phyloP scores from a whole-genome alignment of 2,329 filamentous ascomycete species.

The Pseudonectria buxi region DNA sequence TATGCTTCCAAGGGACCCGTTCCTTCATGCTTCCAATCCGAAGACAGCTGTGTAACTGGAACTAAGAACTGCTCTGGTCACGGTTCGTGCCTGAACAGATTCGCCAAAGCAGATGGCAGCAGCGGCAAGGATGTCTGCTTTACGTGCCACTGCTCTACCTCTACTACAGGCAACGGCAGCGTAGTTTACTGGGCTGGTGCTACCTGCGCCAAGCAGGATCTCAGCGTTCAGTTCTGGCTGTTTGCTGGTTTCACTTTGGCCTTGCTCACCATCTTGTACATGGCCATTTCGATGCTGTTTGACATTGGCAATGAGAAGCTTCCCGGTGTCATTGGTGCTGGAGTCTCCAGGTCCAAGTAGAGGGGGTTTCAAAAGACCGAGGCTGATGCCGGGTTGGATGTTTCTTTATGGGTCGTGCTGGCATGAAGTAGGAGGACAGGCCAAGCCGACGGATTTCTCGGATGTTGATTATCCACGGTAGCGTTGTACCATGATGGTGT shows the following conservation, averaged over 20 bases:
- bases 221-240: slow-evolving; percentile 84
- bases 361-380: not conserved
- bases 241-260: slow-evolving; percentile 68
- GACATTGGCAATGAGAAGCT: slow-evolving; percentile 80
- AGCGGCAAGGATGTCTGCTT: slow-evolving; percentile 56
- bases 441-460: slow-evolving; percentile 11
- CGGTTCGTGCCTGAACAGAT: slow-evolving; percentile 68
- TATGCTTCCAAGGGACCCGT: slow-evolving; percentile 39
- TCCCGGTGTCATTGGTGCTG: slow-evolving; percentile 92
- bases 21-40: slow-evolving; percentile 67
- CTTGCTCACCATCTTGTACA: slow-evolving; percentile 60
- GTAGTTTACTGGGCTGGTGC: slow-evolving; percentile 74
- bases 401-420: not conserved
- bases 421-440: slow-evolving; percentile 17
- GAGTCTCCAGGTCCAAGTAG: slow-evolving; percentile 69
- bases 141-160: slow-evolving; percentile 66
- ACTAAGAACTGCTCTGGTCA: slow-evolving; percentile 81
- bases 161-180: slow-evolving; percentile 49
- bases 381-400: too few relatives aligned
- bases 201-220: slow-evolving; percentile 85
- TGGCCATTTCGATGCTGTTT: slow-evolving; percentile 72
- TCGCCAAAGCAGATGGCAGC: slow-evolving; percentile 35
- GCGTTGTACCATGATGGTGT: slow-evolving; percentile 26
- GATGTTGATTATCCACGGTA: slow-evolving; percentile 15
- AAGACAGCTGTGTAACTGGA: slow-evolving; percentile 58